Base-by-base conservation (phyloP, 2,329 filamentous ascomycete species). In the Beauveria sp. region DNA sequence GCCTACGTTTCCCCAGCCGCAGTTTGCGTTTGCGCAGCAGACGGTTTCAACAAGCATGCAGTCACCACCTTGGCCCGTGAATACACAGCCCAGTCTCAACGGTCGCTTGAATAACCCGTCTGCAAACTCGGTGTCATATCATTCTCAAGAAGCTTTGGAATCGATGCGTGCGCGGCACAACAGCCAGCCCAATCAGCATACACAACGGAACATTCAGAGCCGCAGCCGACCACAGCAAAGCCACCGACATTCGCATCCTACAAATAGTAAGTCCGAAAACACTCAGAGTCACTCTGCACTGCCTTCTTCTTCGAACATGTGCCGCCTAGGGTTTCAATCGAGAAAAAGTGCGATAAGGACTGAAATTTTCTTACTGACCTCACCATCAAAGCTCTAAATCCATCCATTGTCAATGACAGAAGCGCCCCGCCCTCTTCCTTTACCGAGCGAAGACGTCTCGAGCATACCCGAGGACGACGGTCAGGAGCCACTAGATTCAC, bases 401-500 rank as follows among this genome's bases (percentile, higher is more conserved):
- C 45, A 40, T 49, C 24, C 16, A 24, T 34, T 46, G 38, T 7
- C 10, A 24, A 38, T 20, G 38, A 60, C 8, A 30, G 43, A 42
- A 42, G 2, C 18, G 12, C 18, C 8, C 43, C 42, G 38, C 1
- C 65, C 12, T 63, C 66, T 30, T 67, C 67, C 20, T 55, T 66
- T 24, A 65, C 67, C 9, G 66, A 67, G 26, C 67, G 66, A 9
- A 65, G 68, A 30, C 70, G 71, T 56, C 68, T 67, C 55, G 62
- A 65, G 26, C 64, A 69, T 42, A 64, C 64, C 12, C 67, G 72
- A 63, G 63, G 62, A 43, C 70, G 72, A 51, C 69, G 72, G 42
- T 63, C 69, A 38, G 52, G 66, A 51, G 62, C 56, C 10, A 56
- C 66, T 10, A 67, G 71, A 52, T 66, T 67, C 22, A 62, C 65